Evolutionary conservation across 306 rosid genomes (phyloP).

Genomic region (Vigna reflexopilosa): DNA sequence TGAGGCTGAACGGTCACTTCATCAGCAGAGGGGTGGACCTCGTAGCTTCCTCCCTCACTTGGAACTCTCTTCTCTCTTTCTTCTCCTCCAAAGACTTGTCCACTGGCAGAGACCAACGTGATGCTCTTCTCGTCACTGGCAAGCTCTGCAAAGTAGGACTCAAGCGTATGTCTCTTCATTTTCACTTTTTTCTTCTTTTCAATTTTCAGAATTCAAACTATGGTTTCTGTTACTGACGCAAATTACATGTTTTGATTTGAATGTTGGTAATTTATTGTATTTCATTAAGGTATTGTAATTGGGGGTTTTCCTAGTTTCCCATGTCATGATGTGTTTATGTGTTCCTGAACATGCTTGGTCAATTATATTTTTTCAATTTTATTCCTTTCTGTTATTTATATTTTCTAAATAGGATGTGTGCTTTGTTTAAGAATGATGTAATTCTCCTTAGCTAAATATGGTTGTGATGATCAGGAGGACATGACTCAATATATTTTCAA

Average conservation of each 20-base stretch:
- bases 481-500: conserved; percentile 45
- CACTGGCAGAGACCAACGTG: conserved; percentile 48
- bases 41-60: conserved; percentile 71
- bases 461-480: conserved; percentile 57
- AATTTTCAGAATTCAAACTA: background rate
- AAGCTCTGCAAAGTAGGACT: conserved; percentile 60
- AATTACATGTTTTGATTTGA: too few species aligned
- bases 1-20: conserved; percentile 80
- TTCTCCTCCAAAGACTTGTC: conserved; percentile 70
- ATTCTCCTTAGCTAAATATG: conserved; percentile 11
- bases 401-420: conserved; percentile 8
- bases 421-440: background rate
- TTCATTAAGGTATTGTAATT: background rate
- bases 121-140: conserved; percentile 65
- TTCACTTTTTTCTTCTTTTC: background rate
- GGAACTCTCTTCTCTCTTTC: conserved; percentile 87
- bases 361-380: background rate
- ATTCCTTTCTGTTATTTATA: conserved; percentile 1
- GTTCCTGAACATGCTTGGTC: background rate
- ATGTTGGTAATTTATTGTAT: background rate
- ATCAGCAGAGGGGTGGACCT: conserved; percentile 72
- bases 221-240: background rate
- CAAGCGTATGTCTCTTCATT: conserved; percentile 56
- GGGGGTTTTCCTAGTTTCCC: background rate
- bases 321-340: background rate